Conservation (phyloP, 108 stramenopile genomes). For the Craspedostauros australis region DNA sequence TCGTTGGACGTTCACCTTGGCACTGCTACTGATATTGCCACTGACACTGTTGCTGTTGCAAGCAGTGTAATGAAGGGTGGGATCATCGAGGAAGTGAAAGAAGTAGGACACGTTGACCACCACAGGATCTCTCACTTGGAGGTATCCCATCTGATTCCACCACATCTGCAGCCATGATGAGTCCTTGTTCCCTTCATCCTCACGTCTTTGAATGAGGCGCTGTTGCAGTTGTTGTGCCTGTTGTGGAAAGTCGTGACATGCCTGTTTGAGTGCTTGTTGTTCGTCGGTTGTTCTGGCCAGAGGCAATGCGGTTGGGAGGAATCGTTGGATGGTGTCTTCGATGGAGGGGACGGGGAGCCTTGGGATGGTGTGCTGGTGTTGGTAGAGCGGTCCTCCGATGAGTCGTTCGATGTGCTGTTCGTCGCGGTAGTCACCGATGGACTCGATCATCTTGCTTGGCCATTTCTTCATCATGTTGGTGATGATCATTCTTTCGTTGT, state of each 20-base stretch:
- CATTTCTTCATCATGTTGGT: slow-evolving; percentile 29
- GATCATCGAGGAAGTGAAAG: slow-evolving; percentile 78
- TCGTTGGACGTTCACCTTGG: slow-evolving; percentile 21
- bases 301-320: slow-evolving; percentile 65
- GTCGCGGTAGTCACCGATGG: slow-evolving; percentile 63
- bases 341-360: slow-evolving; percentile 64
- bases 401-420: slow-evolving; percentile 43
- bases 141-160: slow-evolving; percentile 85
- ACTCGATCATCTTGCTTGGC: slow-evolving; percentile 52
- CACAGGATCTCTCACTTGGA: slow-evolving; percentile 81
- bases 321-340: slow-evolving; percentile 54
- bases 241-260: slow-evolving; percentile 44
- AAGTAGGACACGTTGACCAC: slow-evolving; percentile 85
- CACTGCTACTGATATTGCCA: neutral
- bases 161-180: slow-evolving; percentile 76
- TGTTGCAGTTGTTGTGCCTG: slow-evolving; percentile 57
- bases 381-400: slow-evolving; percentile 40
- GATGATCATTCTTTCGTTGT: too few relatives aligned
- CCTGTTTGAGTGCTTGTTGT: slow-evolving; percentile 33
- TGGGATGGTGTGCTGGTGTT: slow-evolving; percentile 51
- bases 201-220: slow-evolving; percentile 43
- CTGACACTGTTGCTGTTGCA: slow-evolving; percentile 7
- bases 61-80: slow-evolving; percentile 25
- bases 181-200: slow-evolving; percentile 43
- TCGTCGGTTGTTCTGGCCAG: slow-evolving; percentile 56